These are phyloP conservation scores for Spergularia azorica DNA, from an alignment of 179 eudicot species.

Conservation along the genomic window DNA sequence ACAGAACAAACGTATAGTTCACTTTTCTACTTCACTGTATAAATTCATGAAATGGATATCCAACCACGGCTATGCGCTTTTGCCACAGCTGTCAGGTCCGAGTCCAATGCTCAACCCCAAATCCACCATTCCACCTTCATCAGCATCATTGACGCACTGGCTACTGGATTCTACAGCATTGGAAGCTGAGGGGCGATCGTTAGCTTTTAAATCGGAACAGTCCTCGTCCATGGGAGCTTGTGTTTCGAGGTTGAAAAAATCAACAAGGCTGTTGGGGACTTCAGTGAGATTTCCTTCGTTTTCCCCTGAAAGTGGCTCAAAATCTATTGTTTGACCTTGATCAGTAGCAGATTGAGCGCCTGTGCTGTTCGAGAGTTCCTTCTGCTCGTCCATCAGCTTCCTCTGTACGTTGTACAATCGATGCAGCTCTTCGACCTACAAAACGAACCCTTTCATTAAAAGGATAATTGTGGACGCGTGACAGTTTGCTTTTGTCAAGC, in stretches of 20 bases:
- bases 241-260: constrained; percentile 9
- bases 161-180: not conserved
- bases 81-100: constrained; percentile 1
- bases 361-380: not conserved
- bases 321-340: not conserved
- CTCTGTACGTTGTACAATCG: constrained; percentile 47
- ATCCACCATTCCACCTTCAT: not conserved
- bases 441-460: too few relatives aligned
- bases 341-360: not conserved
- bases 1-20: not conserved
- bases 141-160: not conserved
- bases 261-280: not conserved
- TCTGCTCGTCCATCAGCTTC: constrained; percentile 43
- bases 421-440: constrained; percentile 61
- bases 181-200: not conserved
- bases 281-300: not conserved
- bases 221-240: not conserved
- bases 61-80: not conserved
- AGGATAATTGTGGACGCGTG: too few relatives aligned
- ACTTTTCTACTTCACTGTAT: not conserved
- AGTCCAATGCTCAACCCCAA: constrained; percentile 12
- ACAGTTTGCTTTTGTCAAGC: too few relatives aligned
- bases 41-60: not conserved
- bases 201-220: not conserved
- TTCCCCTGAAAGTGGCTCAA: not conserved